These are phyloP conservation scores for Lepidium campestre DNA, from an alignment of 441 rosid genomes.

Conservation along the genomic window DNA sequence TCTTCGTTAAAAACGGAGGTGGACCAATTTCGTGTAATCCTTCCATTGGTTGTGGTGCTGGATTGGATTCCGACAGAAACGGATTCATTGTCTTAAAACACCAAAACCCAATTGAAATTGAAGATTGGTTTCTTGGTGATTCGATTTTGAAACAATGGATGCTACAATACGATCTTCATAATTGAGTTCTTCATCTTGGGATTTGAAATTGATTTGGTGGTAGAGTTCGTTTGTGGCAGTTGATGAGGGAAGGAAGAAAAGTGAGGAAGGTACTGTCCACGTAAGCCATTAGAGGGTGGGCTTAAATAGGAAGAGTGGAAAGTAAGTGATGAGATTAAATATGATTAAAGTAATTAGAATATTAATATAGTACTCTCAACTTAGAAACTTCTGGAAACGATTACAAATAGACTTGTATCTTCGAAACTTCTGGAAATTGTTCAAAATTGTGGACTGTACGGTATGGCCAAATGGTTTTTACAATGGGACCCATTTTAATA, in stretches of 20 bases:
- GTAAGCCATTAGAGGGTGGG: slow-evolving; percentile 21
- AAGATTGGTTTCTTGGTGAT: not conserved
- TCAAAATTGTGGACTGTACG: too few relatives aligned
- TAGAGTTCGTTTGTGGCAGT: slow-evolving; percentile 27
- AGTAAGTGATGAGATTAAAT: slow-evolving; percentile 3
- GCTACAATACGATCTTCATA: not conserved
- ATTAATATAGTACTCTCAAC: not conserved
- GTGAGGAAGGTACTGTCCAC: slow-evolving; percentile 16
- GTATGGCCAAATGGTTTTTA: too few relatives aligned
- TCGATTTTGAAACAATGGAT: not conserved
- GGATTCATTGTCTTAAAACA: slow-evolving; percentile 15
- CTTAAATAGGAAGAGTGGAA: slow-evolving; percentile 21
- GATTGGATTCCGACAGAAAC: not conserved
- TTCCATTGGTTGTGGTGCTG: slow-evolving; percentile 43
- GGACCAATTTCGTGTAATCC: slow-evolving; percentile 77
- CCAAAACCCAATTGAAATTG: not conserved
- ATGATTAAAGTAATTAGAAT: not conserved
- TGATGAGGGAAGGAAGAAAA: not conserved
- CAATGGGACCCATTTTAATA: too few relatives aligned
- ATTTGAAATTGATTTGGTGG: not conserved
- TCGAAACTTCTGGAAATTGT: too few relatives aligned
- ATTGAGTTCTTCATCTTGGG: not conserved
- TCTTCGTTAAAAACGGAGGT: slow-evolving; percentile 69
- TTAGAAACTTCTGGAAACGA: not conserved
- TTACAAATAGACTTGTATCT: too few relatives aligned